Evolutionary conservation across 371 early-diverging fungal species (phyloP).

Genomic region (Catenaria anguillulae): DNA sequence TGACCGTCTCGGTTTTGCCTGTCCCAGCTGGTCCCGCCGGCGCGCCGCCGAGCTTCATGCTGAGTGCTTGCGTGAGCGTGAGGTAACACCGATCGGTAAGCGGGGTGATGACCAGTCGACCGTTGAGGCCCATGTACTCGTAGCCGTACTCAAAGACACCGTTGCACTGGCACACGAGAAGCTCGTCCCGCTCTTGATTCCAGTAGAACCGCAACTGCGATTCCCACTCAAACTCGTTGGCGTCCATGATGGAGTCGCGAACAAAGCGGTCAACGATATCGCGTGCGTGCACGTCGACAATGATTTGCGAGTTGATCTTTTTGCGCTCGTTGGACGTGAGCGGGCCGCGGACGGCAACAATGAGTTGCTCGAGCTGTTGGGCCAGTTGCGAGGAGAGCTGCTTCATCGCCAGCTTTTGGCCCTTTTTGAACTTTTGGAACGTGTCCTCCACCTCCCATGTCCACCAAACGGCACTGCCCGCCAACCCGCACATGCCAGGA

Average conservation of each 20-base stretch:
- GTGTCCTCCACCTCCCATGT: slow-evolving; percentile 47
- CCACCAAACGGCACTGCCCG: slow-evolving; percentile 46
- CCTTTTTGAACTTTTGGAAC: slow-evolving; percentile 34
- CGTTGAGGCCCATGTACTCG: slow-evolving; percentile 44
- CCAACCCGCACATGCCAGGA: slow-evolving; percentile 39
- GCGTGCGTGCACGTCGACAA: slow-evolving; percentile 42
- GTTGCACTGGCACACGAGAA: slow-evolving; percentile 34
- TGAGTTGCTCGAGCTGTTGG: slow-evolving; percentile 34
- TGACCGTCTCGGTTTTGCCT: slow-evolving; percentile 53
- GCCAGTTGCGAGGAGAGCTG: slow-evolving; percentile 28
- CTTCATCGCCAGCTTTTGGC: slow-evolving; percentile 44
- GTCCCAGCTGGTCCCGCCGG: slow-evolving; percentile 42
- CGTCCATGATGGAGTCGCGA: slow-evolving; percentile 37
- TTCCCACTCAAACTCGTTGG: slow-evolving; percentile 42
- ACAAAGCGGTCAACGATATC: slow-evolving; percentile 44
- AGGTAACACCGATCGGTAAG: slow-evolving; percentile 40
- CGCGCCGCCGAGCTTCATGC: slow-evolving; percentile 38
- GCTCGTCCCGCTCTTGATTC: slow-evolving; percentile 27
- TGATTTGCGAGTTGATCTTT: slow-evolving; percentile 42
- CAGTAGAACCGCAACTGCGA: slow-evolving; percentile 38
- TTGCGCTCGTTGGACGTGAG: slow-evolving; percentile 33
- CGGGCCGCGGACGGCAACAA: slow-evolving; percentile 31
- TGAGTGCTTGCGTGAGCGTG: slow-evolving; percentile 36
- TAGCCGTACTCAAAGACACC: slow-evolving; percentile 44
- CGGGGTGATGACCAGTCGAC: slow-evolving; percentile 38